Base-by-base conservation (phyloP, 148 eudicot genomes). In the Tetragonia tetragonoides region DNA sequence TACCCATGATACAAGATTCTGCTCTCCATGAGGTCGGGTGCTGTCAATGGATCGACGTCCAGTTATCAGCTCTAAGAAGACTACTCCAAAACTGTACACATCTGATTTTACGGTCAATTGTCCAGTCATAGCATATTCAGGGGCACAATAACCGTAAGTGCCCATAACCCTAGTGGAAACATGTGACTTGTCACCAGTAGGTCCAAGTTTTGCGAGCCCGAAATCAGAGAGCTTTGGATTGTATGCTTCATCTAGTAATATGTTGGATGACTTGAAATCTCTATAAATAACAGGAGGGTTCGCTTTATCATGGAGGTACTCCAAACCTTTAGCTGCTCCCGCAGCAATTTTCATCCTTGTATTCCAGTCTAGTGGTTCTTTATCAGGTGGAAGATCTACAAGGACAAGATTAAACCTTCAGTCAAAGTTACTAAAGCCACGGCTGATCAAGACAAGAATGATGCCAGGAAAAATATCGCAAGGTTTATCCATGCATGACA, bases 141-240 rank as follows among this genome's bases (percentile, higher is more conserved):
- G 97, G 41, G 97, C 97, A 84, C 97, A 93, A 70, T 90, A 93
- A 15, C 95, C 97, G 70, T 93, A 93, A 49, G 97, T 92, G 62
- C 97, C 97, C 97, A 93, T 93, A 61, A 93, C 97, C 81, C 97
- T 80, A 0, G 97, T 93, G 42, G 97, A 93, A 66, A 93, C 97
- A 79, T 91, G 97, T 4, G 97, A 91, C 84, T 93, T 93, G 82
- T 93, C 97, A 17, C 97, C 97, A 15, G 97, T 93, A 9, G 97
- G 97, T 11, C 97, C 97, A 57, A 93, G 87, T 80, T 93, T 93
- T 15, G 97, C 97, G 3, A 93, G 93, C 76, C 97, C 95, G 72
- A 93, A 93, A 80, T 91, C 95, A 9, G 97, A 93, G 40, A 93
- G 93, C 87, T 93, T 93, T 47, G 97, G 97, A 56, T 84, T 76